phyloP scores from a whole-genome alignment of 2,329 filamentous ascomycete genomes.

The Rosellinia necatrix region DNA sequence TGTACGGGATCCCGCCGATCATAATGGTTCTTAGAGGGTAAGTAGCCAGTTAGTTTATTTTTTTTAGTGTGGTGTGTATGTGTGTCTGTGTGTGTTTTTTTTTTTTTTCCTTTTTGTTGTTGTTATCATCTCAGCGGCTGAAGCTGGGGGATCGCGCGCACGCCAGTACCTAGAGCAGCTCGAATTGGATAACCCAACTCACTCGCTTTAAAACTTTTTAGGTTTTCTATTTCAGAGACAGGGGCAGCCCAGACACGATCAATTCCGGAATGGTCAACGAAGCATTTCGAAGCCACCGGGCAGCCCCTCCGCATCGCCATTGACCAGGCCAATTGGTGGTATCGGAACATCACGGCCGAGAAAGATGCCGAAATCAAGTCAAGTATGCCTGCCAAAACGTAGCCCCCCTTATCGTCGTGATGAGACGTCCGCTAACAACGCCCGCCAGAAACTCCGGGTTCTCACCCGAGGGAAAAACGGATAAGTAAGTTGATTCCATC shows the following conservation, averaged over 20 bases:
- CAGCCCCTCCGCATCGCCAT: constrained; percentile 36
- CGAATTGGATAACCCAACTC: not conserved
- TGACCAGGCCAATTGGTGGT: constrained; percentile 33
- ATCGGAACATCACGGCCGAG: constrained; percentile 26
- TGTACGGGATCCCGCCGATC: not conserved
- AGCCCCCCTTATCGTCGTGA: no score
- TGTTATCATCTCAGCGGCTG: no score
- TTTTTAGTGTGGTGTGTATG: no score
- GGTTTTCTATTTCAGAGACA: constrained; percentile 28
- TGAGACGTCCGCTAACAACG: constrained; percentile 19
- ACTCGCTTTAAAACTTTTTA: constrained; percentile 11
- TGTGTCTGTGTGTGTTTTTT: no score
- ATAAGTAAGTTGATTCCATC: constrained; percentile 22
- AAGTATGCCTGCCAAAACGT: no score
- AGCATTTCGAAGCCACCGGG: constrained; percentile 29
- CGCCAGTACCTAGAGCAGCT: no score
- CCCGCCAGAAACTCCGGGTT: constrained; percentile 28
- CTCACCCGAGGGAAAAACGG: constrained; percentile 31
- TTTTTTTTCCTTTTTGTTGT: no score
- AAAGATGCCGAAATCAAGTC: constrained; percentile 26
- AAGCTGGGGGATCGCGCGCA: no score
- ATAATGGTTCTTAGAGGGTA: constrained; percentile 25
- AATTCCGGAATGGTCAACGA: constrained; percentile 30
- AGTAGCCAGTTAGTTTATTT: no score
- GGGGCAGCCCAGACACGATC: constrained; percentile 21